A percentile compares a stretch with the other conserved stretches of the same genome.
These are phyloP conservation scores for Escovopsis sp. DNA, from an alignment of 2,329 filamentous ascomycete genomes.

Conservation along the genomic window DNA sequence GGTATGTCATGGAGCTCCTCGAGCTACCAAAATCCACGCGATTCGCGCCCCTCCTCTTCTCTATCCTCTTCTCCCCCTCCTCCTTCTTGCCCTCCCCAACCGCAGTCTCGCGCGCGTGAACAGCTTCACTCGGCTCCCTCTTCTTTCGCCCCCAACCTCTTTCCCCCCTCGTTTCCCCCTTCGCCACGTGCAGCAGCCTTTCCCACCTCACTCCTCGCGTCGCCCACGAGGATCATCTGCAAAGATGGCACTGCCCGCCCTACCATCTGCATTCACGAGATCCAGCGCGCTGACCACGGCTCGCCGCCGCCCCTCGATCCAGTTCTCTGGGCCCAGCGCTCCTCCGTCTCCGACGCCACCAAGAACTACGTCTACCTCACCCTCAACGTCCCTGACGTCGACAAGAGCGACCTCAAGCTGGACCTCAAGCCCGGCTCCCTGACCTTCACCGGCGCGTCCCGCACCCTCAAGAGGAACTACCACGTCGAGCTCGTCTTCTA, in stretches of 20 bases:
- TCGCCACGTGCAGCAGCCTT: no score
- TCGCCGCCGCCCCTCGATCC: conserved; percentile 5
- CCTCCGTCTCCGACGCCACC: conserved; percentile 58
- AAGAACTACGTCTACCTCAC: conserved; percentile 95
- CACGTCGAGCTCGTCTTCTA: conserved; percentile 77
- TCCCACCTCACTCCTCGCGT: no score
- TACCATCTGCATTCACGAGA: neutral
- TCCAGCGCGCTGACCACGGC: neutral
- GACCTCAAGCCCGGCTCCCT: conserved; percentile 66
- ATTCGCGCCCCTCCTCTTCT: no score
- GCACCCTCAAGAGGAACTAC: conserved; percentile 76
- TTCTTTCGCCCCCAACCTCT: no score
- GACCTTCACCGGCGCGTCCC: conserved; percentile 68
- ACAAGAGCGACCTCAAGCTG: conserved; percentile 61
- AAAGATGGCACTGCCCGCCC: neutral
- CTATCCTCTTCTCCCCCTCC: no score
- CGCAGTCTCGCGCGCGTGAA: no score
- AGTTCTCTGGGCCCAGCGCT: conserved; percentile 99
- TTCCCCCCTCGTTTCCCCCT: no score
- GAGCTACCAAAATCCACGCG: no score
- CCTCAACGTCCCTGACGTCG: conserved; percentile 76
- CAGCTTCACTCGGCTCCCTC: no score
- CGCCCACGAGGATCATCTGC: neutral
- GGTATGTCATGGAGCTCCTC: conserved; percentile 13
- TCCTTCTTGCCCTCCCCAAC: no score